Percentiles rank a stretch among this genome's conserved stretches.
These are phyloP conservation scores for Tuber borchii DNA, from an alignment of 495 filamentous ascomycete genomes.

Conservation along the genomic window DNA sequence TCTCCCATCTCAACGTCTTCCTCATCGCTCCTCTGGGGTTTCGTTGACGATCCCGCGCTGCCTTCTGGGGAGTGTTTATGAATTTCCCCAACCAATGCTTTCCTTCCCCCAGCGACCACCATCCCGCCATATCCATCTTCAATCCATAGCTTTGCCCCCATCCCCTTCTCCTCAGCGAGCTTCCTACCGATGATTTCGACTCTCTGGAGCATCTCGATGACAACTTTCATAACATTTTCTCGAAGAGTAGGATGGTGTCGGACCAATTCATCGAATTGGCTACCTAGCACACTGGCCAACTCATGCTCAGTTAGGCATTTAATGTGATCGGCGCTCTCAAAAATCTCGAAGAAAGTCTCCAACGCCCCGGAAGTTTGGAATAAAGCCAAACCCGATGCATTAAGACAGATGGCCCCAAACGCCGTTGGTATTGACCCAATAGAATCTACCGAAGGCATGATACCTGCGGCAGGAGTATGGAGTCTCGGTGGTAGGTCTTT, in stretches of 20 bases:
- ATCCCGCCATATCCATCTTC: conserved; percentile 50
- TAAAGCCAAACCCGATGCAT: conserved; percentile 77
- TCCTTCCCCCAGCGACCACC: conserved; percentile 51
- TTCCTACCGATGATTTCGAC: conserved; percentile 62
- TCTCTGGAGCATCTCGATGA: conserved; percentile 75
- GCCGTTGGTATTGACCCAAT: conserved; percentile 78
- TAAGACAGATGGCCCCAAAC: conserved; percentile 89
- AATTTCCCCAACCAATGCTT: conserved; percentile 31
- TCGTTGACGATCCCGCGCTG: conserved; percentile 41
- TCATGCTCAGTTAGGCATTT: conserved; percentile 69
- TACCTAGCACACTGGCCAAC: conserved; percentile 61
- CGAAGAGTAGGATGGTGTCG: conserved; percentile 86
- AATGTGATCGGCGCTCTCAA: conserved; percentile 84
- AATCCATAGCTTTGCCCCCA: conserved; percentile 74
- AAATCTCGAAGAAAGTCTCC: conserved; percentile 84
- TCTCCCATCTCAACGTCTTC: conserved; percentile 57
- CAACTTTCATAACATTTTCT: conserved; percentile 65
- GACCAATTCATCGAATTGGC: conserved; percentile 85
- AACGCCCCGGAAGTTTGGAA: conserved; percentile 78
- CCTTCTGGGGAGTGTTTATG: not conserved
- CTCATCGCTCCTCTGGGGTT: conserved; percentile 45
- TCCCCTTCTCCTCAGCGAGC: conserved; percentile 59
- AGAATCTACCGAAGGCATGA: conserved; percentile 76
- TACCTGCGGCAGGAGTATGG: conserved; percentile 58
- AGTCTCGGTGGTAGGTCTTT: conserved; percentile 30